Evolutionary conservation across 2,329 filamentous ascomycete genomes (phyloP).

Genomic region (Fusarium sp.): DNA sequence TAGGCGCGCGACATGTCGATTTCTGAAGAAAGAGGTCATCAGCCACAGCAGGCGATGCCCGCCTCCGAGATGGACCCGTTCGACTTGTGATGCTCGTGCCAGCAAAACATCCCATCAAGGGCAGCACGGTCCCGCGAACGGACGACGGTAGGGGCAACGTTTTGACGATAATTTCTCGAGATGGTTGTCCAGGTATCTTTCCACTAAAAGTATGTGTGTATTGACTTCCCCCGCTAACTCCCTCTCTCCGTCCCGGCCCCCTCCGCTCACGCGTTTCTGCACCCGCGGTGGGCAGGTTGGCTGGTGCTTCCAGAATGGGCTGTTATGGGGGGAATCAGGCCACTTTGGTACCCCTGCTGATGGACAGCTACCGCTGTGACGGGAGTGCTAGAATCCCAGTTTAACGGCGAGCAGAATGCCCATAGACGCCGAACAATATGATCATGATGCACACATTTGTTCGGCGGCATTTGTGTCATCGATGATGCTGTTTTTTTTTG

Average conservation of each 20-base stretch:
- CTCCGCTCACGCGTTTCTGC: conserved; percentile 44
- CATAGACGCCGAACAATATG: not conserved
- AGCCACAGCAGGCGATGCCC: conserved; percentile 22
- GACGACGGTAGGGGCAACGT: conserved; percentile 27
- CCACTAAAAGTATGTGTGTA: fast-evolving
- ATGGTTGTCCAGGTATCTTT: conserved; percentile 13
- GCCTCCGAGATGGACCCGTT: conserved; percentile 10
- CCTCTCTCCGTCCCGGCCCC: conserved; percentile 39
- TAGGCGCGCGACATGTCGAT: not conserved
- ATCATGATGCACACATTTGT: conserved; percentile 8
- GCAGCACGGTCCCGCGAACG: conserved; percentile 22
- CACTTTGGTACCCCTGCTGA: conserved; percentile 17
- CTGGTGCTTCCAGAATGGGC: conserved; percentile 36
- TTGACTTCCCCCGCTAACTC: not conserved
- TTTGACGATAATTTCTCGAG: conserved; percentile 44
- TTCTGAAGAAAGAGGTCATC: not conserved
- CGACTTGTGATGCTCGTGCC: conserved; percentile 7
- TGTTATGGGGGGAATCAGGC: conserved; percentile 41
- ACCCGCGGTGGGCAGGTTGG: conserved; percentile 25
- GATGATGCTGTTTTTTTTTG: conserved; percentile 1
- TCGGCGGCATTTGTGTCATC: not conserved
- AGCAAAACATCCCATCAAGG: conserved; percentile 32
- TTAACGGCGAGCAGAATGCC: not conserved
- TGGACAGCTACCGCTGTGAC: conserved; percentile 1
- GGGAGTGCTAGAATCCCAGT: not conserved